Evolutionary conservation across 768 basidiomycete genomes (phyloP), one percentile per base, ranked within the genome.

Genomic region (Sarcodon sp.): DNA sequence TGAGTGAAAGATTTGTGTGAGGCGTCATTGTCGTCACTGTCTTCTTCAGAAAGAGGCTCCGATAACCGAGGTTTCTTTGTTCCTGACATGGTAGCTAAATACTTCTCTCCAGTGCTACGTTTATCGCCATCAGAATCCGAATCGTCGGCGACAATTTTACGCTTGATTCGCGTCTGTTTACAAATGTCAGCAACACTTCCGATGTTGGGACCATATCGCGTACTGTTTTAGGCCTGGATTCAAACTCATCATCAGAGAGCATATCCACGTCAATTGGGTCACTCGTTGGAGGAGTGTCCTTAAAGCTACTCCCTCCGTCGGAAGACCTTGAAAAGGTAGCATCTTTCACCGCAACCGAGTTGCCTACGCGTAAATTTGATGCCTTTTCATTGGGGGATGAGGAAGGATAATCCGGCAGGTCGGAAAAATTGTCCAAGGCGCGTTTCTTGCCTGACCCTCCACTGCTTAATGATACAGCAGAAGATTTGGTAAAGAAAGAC

Each of bases 201-300:
- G 18, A 7, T n/a, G 27, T 16, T 12, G 4, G 27, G 13, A 13
- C 13, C 4, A 15, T 44, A 44, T 21, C n/a, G n/a, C 35, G 46
- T 11, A 47, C 46, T 27, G 54, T 52, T 43, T 58, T 54, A 15
- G 60, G 57, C 21, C 21, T 27, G 21, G 21, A 27, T 21, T 67
- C 64, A 16, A 71, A 72, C 37, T 72, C 74, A 10, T 69, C 75
- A 1, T 62, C 73, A 7, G 69, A 70, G 44, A 79, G 53, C 77
- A 86, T 80, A 58, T 87, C 85, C 8, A 88, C 72, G 53, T 89
- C 85, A 49, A 87, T 75, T 31, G 76, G 69, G 49, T 88, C 84
- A 53, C 85, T 88, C 3, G 84, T 84, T 0, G 85, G 85, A 27
- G 87, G 86, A 2, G 83, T 85, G 12, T 75, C 72, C 31, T 64